Base-by-base conservation (phyloP, 805 yeast genomes). In the Saturnispora zaruensis region DNA sequence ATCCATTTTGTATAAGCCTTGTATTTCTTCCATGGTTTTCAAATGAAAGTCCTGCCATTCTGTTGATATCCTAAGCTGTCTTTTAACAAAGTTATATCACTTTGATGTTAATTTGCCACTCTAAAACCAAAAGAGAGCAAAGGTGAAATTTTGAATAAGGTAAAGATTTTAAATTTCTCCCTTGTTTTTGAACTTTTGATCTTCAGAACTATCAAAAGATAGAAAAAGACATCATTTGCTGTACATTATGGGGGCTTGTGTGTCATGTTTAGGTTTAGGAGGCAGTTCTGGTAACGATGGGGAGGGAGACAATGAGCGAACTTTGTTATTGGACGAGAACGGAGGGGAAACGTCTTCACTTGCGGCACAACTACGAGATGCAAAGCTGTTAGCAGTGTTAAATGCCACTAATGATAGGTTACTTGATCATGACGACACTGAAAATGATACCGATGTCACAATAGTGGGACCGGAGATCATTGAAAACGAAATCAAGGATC, bases 1-100 rank as follows among this genome's bases (percentile, higher is more conserved):
- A 79, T 11, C 97, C 96, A 8, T 59, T 57, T 56, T 80, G 75
- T 16, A 84, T 75, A 49, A 93, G 75, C 57, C 71, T 81, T 52
- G 77, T 78, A 68, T 93, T 93, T 74, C 99, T 84, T 66, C 88
- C 96, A 67, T 77, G 87, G 69, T 93, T 90, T 60, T 91, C 98
- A 67, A 93, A 91, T 59, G 88, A 82, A 51, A 91, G 78, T 33
- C 99, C 99, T 4, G 88, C 79, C 96, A 90, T 89, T 44, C 5
- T 34, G 23, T 9, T 42, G 18, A 28, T 18, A 18, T 23, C 16
- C 9, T 40, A 6, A 11, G 23, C 14, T 23, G 24, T 18, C 7
- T 18, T 11, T 18, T 18, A 34, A 34, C 18, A 5, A 18, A 34
- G 38, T 8, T 34, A 34, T 28, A 28, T 8, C 32, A 28, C 14